These are phyloP conservation scores for Babesia caballi DNA, from an alignment of 169 alveolate species.

Conservation along the genomic window DNA sequence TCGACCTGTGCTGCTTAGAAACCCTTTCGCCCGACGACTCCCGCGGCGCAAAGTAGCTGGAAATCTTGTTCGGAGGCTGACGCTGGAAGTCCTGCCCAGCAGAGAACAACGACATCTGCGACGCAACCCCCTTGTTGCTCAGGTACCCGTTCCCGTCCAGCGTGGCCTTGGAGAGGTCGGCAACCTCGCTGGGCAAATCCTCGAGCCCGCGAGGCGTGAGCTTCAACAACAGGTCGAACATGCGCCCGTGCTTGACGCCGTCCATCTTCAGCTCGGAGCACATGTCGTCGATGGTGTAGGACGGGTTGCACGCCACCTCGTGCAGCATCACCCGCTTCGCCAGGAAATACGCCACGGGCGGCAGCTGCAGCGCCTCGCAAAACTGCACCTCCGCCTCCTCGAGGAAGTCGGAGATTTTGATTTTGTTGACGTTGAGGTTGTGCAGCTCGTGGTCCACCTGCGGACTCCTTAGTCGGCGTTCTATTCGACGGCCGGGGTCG, in stretches of 20 bases:
- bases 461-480: constrained; percentile 36
- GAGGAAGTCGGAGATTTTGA: constrained; percentile 42
- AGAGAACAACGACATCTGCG: constrained; percentile 39
- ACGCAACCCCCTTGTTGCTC: constrained; percentile 21
- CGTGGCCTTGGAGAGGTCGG: constrained; percentile 57
- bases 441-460: constrained; percentile 11
- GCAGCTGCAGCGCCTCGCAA: constrained; percentile 59
- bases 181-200: constrained; percentile 33
- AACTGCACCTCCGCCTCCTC: constrained; percentile 62
- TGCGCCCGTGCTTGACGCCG: constrained; percentile 61
- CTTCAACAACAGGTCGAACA: constrained; percentile 50
- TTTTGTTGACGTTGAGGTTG: constrained; percentile 3
- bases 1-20: constrained; percentile 17
- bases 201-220: constrained; percentile 49
- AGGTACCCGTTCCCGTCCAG: constrained; percentile 51
- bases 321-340: constrained; percentile 66
- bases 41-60: constrained; percentile 1
- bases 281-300: constrained; percentile 57
- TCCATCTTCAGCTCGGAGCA: constrained; percentile 53
- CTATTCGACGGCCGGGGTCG: constrained; percentile 51
- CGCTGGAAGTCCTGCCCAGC: constrained; percentile 1
- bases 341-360: constrained; percentile 61
- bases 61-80: neutral
- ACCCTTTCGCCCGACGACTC: neutral
- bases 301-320: constrained; percentile 56